These are phyloP conservation scores for Botrytis cinerea DNA, from an alignment of 2,329 filamentous ascomycete genomes.

Conservation along the genomic window DNA sequence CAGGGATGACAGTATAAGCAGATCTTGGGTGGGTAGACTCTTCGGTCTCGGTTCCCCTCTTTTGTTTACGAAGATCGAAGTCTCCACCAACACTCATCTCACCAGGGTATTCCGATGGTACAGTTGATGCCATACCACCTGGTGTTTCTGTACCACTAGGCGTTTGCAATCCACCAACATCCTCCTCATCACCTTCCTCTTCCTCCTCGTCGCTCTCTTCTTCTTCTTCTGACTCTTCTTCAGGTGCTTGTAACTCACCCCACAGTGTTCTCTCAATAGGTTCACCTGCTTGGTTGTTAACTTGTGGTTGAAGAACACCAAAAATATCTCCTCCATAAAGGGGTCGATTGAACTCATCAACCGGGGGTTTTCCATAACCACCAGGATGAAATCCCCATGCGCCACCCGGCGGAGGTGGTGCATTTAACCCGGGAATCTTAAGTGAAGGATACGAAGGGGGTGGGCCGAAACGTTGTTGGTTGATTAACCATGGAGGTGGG, in stretches of 20 bases:
- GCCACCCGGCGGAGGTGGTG: constrained; percentile 83
- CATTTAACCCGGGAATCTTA: constrained; percentile 92
- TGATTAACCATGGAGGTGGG: constrained; percentile 95
- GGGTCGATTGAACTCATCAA: constrained; percentile 89
- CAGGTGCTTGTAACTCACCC: constrained; percentile 84
- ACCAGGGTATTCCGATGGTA: constrained; percentile 76
- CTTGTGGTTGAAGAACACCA: constrained; percentile 67
- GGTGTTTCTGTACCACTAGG: constrained; percentile 79
- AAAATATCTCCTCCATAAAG: constrained; percentile 95
- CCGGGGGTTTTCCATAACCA: constrained; percentile 92
- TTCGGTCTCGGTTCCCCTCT: constrained; percentile 84
- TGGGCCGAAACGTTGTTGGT: constrained; percentile 90
- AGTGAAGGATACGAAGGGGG: constrained; percentile 94
- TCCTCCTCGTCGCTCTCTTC: constrained; percentile 70
- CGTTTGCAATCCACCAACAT: constrained; percentile 68
- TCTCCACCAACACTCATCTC: constrained; percentile 80
- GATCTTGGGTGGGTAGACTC: constrained; percentile 72
- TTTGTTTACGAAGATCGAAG: constrained; percentile 86
- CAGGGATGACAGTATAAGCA: constrained; percentile 87
- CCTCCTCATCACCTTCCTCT: constrained; percentile 62
- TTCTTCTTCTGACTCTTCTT: constrained; percentile 69
- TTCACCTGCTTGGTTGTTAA: constrained; percentile 67
- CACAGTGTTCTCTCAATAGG: constrained; percentile 85
- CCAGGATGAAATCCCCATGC: constrained; percentile 95
- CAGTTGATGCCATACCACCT: constrained; percentile 74